A percentile compares a stretch with the other conserved stretches of the same genome.
phyloP scores from a whole-genome alignment of 2,329 filamentous ascomycete species.

The Trichophyton mentagrophytes region DNA sequence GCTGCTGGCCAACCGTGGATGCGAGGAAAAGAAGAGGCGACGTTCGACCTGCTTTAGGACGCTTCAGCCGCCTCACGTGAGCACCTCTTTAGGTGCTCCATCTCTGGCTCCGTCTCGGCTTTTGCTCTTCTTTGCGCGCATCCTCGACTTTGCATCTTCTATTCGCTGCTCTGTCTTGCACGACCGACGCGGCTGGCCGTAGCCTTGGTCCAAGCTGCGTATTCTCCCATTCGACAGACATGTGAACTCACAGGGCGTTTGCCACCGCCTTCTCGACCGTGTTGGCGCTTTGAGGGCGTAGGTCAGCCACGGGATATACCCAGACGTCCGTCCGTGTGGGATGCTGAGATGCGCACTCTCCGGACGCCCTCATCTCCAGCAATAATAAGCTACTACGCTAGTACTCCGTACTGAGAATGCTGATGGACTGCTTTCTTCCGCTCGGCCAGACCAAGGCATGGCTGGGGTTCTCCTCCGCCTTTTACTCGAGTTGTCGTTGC shows the following conservation, averaged over 20 bases:
- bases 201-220: no score
- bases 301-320: not conserved
- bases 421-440: no score
- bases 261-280: not conserved
- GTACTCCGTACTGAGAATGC: no score
- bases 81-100: not conserved
- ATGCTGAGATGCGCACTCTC: no score
- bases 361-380: no score
- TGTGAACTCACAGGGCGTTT: not conserved
- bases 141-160: not conserved
- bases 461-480: no score
- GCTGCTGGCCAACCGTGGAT: not conserved
- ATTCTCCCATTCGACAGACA: not conserved
- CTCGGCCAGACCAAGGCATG: no score
- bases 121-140: not conserved
- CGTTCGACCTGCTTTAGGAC: not conserved
- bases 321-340: not conserved
- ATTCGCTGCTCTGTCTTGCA: not conserved
- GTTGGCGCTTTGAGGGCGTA: not conserved
- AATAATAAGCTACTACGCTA: no score
- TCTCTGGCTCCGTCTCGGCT: not conserved
- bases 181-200: no score
- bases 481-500: no score
- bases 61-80: not conserved
- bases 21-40: not conserved